These are phyloP conservation scores for Phialemoniopsis sp. DNA, from an alignment of 2,329 filamentous ascomycete genomes.

Conservation along the genomic window DNA sequence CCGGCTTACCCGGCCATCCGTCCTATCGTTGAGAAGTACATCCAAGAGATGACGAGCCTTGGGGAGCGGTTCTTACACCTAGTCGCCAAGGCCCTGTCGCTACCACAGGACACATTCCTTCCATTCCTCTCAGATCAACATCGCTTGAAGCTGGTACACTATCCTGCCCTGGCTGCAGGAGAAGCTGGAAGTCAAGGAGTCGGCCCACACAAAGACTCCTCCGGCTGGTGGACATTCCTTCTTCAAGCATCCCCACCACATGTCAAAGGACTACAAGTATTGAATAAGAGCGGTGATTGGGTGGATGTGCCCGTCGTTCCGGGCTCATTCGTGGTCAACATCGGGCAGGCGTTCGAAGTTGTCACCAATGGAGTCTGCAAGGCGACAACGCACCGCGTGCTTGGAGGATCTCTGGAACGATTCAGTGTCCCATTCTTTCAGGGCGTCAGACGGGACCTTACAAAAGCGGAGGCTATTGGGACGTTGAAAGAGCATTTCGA, in stretches of 20 bases:
- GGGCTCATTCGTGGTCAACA: slow-evolving; percentile 52
- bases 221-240: slow-evolving; percentile 62
- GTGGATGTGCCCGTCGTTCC: slow-evolving; percentile 41
- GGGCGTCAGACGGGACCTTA: slow-evolving; percentile 41
- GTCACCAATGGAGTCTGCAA: slow-evolving; percentile 49
- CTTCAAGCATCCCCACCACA: slow-evolving; percentile 52
- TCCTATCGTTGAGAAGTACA: slow-evolving; percentile 39
- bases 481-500: slow-evolving; percentile 32
- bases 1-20: slow-evolving; percentile 25
- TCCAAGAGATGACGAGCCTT: slow-evolving; percentile 42
- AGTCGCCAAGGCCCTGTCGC: slow-evolving; percentile 48
- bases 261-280: slow-evolving; percentile 43
- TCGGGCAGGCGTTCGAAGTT: slow-evolving; percentile 55
- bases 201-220: slow-evolving; percentile 59
- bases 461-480: slow-evolving; percentile 34
- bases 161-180: slow-evolving; percentile 27
- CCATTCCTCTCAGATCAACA: slow-evolving; percentile 53
- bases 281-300: slow-evolving; percentile 44
- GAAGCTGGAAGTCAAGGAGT: slow-evolving; percentile 41
- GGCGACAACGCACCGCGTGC: slow-evolving; percentile 44
- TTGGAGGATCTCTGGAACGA: slow-evolving; percentile 22
- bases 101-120: slow-evolving; percentile 43
- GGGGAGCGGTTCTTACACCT: slow-evolving; percentile 51
- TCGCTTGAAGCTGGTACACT: slow-evolving; percentile 54
- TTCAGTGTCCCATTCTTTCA: slow-evolving; percentile 44